Base-by-base conservation (phyloP, 306 rosid species). In the Lagenaria siceraria region DNA sequence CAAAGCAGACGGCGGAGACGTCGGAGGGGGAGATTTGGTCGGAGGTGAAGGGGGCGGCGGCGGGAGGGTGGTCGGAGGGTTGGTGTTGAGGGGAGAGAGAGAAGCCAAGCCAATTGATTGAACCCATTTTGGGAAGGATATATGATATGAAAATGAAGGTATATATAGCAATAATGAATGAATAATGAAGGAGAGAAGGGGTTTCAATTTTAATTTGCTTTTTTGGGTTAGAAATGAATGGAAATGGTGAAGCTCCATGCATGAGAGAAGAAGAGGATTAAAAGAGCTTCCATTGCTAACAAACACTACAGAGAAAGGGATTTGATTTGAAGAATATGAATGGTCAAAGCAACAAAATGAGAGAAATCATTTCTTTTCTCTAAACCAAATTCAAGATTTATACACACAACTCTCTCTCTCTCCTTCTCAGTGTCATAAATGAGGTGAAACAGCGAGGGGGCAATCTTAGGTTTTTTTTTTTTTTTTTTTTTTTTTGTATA, bases 71-170 rank as follows among this genome's bases (percentile, higher is more conserved):
- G 55, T 70, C 75, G 27, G 84, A 35, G 35, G 80, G 40, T 27
- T 89, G 83, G 46, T 81, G 78, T 84, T 87, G 98, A 59, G 96
- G 82, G 4, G 98, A 93, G 29, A 93, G 92, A 84, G 98, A 93
- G 78, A 93, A 93, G 42, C 98, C 96, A 78, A 93, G 56, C 96
- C 95, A 93, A 83, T 90, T 93, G 91, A 93, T 90, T 15, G 96
- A 88, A 59, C 80, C 93, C 96, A 90, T 90, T 51, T 1, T n/a
- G 11, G 24, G 54, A 40, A 25, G 52, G n/a, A 56, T 56, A 21
- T 53, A 6, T 33, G 3, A 33, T 42, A 42, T 40, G 62, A 56
- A 56, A 6, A 54, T 1, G 25, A 19, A n/a, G 10, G 52, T 46
- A 46, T 46, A 10, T 10, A 3, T 46, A 3, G 13, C 9, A 46